Evolutionary conservation across 1,139 yeast genomes (phyloP).

Genomic region (Protomyces macrosporus): DNA sequence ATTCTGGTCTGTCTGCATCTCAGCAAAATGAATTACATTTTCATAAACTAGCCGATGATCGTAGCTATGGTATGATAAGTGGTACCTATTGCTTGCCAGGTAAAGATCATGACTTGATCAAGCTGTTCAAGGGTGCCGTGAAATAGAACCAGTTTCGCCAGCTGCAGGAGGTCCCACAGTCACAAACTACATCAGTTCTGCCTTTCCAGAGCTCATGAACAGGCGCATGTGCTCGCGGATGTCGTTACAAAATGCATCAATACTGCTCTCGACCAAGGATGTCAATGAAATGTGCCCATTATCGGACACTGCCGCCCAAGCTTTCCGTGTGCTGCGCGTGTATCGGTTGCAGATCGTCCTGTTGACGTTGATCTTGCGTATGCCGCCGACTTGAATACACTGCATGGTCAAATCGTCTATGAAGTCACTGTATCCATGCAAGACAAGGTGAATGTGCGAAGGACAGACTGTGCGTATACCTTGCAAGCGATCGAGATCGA

Average conservation of each 20-base stretch:
- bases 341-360: slow-evolving; percentile 1
- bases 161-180: too few species aligned
- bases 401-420: background rate
- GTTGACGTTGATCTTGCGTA: slow-evolving; percentile 14
- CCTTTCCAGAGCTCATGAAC: background rate
- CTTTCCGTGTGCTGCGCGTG: background rate
- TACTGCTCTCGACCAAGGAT: background rate
- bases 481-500: slow-evolving; percentile 34
- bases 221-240: background rate
- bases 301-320: slow-evolving; percentile 1
- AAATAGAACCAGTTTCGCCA: too few species aligned
- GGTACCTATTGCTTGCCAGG: too few species aligned
- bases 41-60: too few species aligned
- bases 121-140: too few species aligned
- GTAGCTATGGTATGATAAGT: too few species aligned
- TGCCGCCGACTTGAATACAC: slow-evolving; percentile 5
- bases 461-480: slow-evolving; percentile 1
- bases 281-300: background rate
- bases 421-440: slow-evolving; percentile 8
- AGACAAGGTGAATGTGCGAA: background rate
- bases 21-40: too few species aligned
- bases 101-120: too few species aligned
- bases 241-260: background rate
- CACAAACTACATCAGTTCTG: background rate
- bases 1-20: too few species aligned